A percentile compares a stretch with the other conserved stretches of the same genome.
Evolutionary conservation across 1,284 basidiomycete species (phyloP).

Genomic region (Cryptococcus sp.): DNA sequence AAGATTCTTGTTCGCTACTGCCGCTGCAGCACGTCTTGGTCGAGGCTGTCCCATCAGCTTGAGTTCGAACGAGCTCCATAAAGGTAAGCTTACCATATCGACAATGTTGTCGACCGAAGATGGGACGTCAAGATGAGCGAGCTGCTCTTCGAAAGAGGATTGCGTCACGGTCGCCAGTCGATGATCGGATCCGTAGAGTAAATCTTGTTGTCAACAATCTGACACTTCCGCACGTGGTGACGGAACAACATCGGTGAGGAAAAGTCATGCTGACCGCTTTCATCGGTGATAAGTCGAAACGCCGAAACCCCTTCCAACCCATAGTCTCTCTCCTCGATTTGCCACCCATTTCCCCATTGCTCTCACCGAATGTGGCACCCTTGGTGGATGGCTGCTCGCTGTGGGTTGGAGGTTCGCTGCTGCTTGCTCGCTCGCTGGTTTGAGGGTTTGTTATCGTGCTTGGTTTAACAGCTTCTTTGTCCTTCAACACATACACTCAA

Average conservation of each 20-base stretch:
- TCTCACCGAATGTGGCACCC: too few relatives aligned
- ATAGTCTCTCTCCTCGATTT: not conserved
- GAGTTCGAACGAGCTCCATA: too few relatives aligned
- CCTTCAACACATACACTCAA: constrained; percentile 16
- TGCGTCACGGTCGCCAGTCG: too few relatives aligned
- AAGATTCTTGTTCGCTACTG: not conserved
- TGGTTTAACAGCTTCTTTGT: constrained; percentile 6
- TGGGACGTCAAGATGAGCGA: too few relatives aligned
- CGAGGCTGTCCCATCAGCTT: constrained; percentile 27
- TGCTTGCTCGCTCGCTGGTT: too few relatives aligned
- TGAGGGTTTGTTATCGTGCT: not conserved
- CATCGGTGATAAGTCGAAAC: constrained; percentile 4
- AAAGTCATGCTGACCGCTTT: not conserved
- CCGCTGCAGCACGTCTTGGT: not conserved
- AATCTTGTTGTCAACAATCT: too few relatives aligned
- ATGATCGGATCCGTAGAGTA: too few relatives aligned
- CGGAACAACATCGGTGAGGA: too few relatives aligned
- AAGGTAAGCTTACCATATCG: too few relatives aligned
- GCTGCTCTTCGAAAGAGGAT: too few relatives aligned
- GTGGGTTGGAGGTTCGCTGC: not conserved
- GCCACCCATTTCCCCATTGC: not conserved
- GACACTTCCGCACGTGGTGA: too few relatives aligned
- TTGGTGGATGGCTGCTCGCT: not conserved
- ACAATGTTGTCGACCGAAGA: too few relatives aligned
- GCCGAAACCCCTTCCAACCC: not conserved